Percentiles rank a stretch among this genome's conserved stretches.
These are phyloP conservation scores for Sphagnum contortum DNA, from an alignment of 225 moss, liverwort and hornwort species.

Conservation along the genomic window DNA sequence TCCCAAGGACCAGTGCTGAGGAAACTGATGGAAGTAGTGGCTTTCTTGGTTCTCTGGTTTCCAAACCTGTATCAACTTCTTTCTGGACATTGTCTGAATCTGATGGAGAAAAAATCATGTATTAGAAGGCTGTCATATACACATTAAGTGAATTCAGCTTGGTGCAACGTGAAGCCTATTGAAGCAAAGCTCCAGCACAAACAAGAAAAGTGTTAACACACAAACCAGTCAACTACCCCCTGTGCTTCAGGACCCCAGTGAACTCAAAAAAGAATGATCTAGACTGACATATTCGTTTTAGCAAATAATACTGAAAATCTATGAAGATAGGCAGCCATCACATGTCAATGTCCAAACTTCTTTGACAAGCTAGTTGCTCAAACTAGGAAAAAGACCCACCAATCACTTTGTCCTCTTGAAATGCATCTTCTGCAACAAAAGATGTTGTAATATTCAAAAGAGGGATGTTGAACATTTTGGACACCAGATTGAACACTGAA, in stretches of 20 bases:
- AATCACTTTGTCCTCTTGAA: constrained; percentile 6
- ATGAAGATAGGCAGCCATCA: too few relatives aligned
- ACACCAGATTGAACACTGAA: constrained; percentile 50
- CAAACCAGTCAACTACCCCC: not conserved
- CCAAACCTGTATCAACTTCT: constrained; percentile 3
- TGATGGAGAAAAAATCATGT: not conserved
- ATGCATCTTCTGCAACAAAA: constrained; percentile 43
- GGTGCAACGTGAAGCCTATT: not conserved
- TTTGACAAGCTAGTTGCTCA: constrained; percentile 5
- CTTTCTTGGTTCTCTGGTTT: constrained; percentile 10
- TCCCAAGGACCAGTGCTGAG: constrained; percentile 42
- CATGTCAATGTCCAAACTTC: too few relatives aligned
- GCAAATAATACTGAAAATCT: too few relatives aligned
- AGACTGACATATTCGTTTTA: too few relatives aligned
- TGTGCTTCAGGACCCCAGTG: too few relatives aligned
- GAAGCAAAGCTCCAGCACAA: not conserved
- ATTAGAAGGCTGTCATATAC: not conserved
- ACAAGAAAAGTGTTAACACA: not conserved
- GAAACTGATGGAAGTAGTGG: constrained; percentile 37
- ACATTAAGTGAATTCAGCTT: not conserved
- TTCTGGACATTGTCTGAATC: constrained; percentile 8
- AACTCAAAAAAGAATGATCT: too few relatives aligned
- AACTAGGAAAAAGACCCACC: constrained; percentile 5
- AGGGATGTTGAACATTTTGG: constrained; percentile 51
- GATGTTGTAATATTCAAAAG: constrained; percentile 60